Conservation (phyloP, 176 grass and related monocot species). For the Puya raimondii region DNA sequence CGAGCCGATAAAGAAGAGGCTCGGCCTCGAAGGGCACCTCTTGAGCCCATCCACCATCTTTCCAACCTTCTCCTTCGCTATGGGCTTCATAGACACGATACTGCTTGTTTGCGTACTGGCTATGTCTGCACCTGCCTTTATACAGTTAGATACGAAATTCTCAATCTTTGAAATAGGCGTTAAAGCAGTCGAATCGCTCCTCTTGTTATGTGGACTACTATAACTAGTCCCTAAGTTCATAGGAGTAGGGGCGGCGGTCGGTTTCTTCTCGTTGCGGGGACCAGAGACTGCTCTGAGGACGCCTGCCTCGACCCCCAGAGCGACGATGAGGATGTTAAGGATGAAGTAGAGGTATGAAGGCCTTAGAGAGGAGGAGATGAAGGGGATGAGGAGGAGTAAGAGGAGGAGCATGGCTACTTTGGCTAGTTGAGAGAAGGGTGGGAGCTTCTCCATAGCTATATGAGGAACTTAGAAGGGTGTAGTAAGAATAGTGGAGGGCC, state of each 20-base stretch:
- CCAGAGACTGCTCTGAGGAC: slow-evolving; percentile 32
- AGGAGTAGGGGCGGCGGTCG: background rate
- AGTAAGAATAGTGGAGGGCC: slow-evolving; percentile 7
- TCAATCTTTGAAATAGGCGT: too few relatives aligned
- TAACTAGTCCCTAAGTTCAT: background rate
- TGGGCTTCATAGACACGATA: background rate
- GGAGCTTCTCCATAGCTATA: slow-evolving; percentile 26
- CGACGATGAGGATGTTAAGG: slow-evolving; percentile 55
- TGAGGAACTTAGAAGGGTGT: background rate
- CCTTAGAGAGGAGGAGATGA: slow-evolving; percentile 40
- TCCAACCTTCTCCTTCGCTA: background rate
- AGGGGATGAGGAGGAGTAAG: slow-evolving; percentile 31
- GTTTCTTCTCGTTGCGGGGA: slow-evolving; percentile 30
- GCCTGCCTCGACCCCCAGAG: slow-evolving; percentile 44
- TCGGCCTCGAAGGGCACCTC: slow-evolving; percentile 44
- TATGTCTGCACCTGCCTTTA: background rate
- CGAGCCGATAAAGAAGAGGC: slow-evolving; percentile 63
- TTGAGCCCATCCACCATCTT: slow-evolving; percentile 22
- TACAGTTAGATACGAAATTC: too few relatives aligned
- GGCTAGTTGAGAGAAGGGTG: slow-evolving; percentile 30
- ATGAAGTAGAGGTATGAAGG: slow-evolving; percentile 61
- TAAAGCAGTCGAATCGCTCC: background rate
- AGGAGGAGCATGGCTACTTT: slow-evolving; percentile 32
- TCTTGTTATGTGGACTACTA: background rate
- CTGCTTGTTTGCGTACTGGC: background rate